These are phyloP conservation scores for Acanthamoeba culbertsoni DNA, from an alignment of 208 protist genomes.

Conservation along the genomic window DNA sequence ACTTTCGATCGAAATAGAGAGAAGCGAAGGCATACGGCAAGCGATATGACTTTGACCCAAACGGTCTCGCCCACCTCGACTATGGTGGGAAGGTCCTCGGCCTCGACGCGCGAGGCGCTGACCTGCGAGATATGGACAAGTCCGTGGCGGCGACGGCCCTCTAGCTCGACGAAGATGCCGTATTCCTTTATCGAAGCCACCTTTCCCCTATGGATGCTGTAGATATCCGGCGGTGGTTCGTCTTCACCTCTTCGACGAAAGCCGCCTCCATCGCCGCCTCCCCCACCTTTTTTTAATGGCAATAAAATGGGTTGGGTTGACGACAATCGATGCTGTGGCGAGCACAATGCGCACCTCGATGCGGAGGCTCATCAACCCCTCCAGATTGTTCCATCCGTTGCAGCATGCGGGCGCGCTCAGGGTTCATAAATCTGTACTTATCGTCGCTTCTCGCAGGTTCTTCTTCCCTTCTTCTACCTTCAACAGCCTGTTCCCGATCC, in stretches of 20 bases:
- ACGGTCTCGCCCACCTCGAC: conserved; percentile 61
- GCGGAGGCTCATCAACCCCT: neutral
- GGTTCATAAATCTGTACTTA: conserved; percentile 46
- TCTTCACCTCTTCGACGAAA: neutral
- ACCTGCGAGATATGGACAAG: conserved; percentile 70
- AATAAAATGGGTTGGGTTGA: neutral
- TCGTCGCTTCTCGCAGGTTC: neutral
- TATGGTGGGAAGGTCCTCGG: conserved; percentile 59
- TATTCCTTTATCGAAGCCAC: conserved; percentile 58
- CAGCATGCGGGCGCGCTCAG: conserved; percentile 36
- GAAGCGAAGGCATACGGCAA: neutral
- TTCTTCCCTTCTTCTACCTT: neutral
- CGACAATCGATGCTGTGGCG: neutral
- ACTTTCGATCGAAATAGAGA: neutral
- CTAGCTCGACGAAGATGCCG: conserved; percentile 56
- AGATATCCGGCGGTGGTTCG: conserved; percentile 32
- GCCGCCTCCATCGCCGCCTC: neutral
- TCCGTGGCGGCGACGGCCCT: conserved; percentile 41
- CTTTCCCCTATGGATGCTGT: conserved; percentile 18
- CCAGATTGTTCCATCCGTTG: neutral
- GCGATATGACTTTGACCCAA: conserved; percentile 56
- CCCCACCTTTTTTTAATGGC: neutral
- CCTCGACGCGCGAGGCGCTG: conserved; percentile 42
- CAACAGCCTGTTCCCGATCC: neutral
- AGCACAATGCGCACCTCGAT: neutral